A percentile compares a stretch with the other conserved stretches of the same genome.
phyloP scores from a whole-genome alignment of 352 stramenopile genomes.

The Phytophthora colocasiae region DNA sequence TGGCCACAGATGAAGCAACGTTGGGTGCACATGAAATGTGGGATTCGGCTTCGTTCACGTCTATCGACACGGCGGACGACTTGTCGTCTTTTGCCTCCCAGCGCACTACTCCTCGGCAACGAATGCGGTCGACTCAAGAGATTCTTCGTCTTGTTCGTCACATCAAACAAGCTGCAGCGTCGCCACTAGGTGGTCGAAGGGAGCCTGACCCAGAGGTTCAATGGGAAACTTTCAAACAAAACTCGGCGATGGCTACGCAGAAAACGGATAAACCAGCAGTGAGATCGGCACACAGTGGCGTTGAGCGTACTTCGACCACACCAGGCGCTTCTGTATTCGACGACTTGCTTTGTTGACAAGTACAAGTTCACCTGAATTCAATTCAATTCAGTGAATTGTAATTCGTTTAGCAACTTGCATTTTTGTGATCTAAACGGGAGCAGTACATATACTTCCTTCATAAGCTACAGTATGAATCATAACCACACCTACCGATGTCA shows the following conservation, averaged over 20 bases:
- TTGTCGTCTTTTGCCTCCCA: conserved; percentile 17
- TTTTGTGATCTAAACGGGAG: no score
- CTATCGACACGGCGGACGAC: conserved; percentile 40
- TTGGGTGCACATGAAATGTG: conserved; percentile 43
- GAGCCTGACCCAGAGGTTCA: conserved; percentile 35
- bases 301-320: conserved; percentile 1
- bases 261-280: neutral
- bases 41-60: conserved; percentile 48
- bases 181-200: conserved; percentile 10
- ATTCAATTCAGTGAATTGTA: no score
- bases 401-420: no score
- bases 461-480: no score
- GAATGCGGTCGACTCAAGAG: conserved; percentile 42
- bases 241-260: conserved; percentile 2
- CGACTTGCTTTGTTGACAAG: conserved; percentile 31
- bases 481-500: no score
- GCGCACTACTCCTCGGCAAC: conserved; percentile 24
- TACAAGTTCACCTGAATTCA: no score
- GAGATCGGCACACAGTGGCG: neutral
- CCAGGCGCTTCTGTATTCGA: conserved; percentile 27
- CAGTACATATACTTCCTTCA: no score
- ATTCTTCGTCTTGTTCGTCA: conserved; percentile 51
- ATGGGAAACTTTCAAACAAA: conserved; percentile 22
- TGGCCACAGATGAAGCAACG: conserved; percentile 48
- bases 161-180: conserved; percentile 39